Conservation (phyloP, 2,329 filamentous ascomycete genomes). For the Arthrobotrys pseudoclavata region DNA sequence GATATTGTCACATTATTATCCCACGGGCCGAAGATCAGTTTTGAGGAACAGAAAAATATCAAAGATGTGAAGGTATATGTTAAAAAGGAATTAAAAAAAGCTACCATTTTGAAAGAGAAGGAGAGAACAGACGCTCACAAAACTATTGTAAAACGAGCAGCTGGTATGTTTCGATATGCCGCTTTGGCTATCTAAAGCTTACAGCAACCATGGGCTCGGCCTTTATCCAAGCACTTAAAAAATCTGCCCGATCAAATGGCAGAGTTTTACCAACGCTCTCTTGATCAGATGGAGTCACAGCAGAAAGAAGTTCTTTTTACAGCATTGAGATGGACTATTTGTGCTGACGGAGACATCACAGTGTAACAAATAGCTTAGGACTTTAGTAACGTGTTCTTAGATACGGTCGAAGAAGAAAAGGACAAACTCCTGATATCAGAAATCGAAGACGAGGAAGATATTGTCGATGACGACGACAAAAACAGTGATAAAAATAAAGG, state of each 20-base stretch:
- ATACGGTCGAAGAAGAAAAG: constrained; percentile 4
- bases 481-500: too few species aligned
- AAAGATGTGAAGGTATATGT: constrained; percentile 53
- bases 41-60: constrained; percentile 40
- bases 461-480: too few species aligned
- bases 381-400: constrained; percentile 42
- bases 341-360: constrained; percentile 43
- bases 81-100: constrained; percentile 36
- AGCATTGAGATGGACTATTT: constrained; percentile 49
- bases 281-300: constrained; percentile 50
- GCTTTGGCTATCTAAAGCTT: constrained; percentile 54
- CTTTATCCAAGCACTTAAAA: constrained; percentile 46
- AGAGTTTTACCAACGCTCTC: constrained; percentile 47
- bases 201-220: constrained; percentile 50
- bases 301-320: constrained; percentile 49
- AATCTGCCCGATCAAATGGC: constrained; percentile 39
- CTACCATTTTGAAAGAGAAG: constrained; percentile 36
- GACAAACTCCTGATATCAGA: constrained; percentile 3
- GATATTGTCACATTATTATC: constrained; percentile 31
- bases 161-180: constrained; percentile 58
- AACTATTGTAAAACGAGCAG: constrained; percentile 48
- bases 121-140: constrained; percentile 43
- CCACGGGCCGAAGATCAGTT: constrained; percentile 24
- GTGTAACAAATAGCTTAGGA: constrained; percentile 49
- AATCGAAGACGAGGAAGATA: background rate